Conservation (phyloP, 2,329 filamentous ascomycete species). For the Aspergillus texensis region DNA sequence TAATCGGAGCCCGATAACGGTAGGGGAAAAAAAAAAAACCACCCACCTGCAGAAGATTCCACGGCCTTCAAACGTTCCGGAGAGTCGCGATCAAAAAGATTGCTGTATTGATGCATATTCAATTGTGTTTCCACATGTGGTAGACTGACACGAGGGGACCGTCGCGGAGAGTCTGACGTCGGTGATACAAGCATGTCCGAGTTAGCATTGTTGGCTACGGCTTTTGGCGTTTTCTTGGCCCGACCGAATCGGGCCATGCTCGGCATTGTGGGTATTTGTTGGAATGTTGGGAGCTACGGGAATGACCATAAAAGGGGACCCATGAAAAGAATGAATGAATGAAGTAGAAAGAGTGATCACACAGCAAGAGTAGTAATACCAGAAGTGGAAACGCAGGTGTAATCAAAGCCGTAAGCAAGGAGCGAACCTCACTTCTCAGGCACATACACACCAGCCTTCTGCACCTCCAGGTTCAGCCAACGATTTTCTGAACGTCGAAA, state of each 20-base stretch:
- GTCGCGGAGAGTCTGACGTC: constrained; percentile 23
- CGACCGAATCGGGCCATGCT: constrained; percentile 36
- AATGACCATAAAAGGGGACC: constrained; percentile 9
- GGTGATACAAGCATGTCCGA: constrained; percentile 23
- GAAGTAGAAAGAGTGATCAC: not conserved
- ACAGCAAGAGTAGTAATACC: not conserved
- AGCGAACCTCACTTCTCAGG: not conserved
- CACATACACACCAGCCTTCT: not conserved
- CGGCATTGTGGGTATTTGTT: constrained; percentile 18
- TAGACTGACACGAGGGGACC: constrained; percentile 41
- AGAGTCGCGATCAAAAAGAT: constrained; percentile 37
- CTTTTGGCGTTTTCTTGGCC: constrained; percentile 29
- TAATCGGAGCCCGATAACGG: not conserved
- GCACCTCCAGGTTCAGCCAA: not conserved
- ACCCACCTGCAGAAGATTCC: constrained; percentile 30
- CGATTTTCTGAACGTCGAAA: not conserved
- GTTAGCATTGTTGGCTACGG: constrained; percentile 31
- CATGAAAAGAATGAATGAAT: constrained; percentile 13
- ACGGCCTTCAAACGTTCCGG: constrained; percentile 28
- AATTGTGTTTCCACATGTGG: constrained; percentile 45
- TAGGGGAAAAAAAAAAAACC: not conserved
- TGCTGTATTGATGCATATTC: constrained; percentile 48
- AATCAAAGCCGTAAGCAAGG: constrained; percentile 6
- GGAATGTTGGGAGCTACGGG: constrained; percentile 18
- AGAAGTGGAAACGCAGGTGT: constrained; percentile 3